Evolutionary conservation across 1,284 basidiomycete genomes (phyloP).

Genomic region (Marasmius oreades): DNA sequence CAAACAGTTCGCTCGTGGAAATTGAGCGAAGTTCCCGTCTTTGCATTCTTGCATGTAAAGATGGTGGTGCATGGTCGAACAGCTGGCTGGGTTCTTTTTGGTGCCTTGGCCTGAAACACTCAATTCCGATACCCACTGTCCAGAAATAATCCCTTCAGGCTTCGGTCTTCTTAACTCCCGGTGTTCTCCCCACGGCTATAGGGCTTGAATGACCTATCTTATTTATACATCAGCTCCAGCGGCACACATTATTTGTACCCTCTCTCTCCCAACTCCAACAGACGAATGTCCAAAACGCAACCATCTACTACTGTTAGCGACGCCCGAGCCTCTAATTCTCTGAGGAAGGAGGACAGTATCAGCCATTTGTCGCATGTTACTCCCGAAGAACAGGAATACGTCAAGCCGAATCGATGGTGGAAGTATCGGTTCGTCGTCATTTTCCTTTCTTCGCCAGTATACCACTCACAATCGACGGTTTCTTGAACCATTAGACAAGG

Average conservation of each 20-base stretch:
- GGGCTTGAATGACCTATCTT: too few relatives aligned
- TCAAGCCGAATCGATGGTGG: slow-evolving; percentile 54
- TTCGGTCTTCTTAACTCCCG: too few relatives aligned
- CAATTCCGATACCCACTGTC: too few relatives aligned
- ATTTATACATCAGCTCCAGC: too few relatives aligned
- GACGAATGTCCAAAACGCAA: neutral
- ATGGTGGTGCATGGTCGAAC: neutral
- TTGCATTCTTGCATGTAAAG: neutral
- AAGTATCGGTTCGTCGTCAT: slow-evolving; percentile 44
- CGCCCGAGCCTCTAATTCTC: neutral
- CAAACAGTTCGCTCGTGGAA: neutral
- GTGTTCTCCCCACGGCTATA: too few relatives aligned
- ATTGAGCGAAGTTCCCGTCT: neutral
- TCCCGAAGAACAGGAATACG: neutral
- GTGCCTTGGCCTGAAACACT: too few relatives aligned
- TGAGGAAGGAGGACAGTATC: neutral
- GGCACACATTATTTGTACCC: too few relatives aligned
- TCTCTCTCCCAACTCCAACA: too few relatives aligned
- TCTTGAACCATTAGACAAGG: slow-evolving; percentile 26
- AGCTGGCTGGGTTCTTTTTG: too few relatives aligned
- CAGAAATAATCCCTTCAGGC: too few relatives aligned
- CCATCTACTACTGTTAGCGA: neutral
- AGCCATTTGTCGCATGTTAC: neutral
- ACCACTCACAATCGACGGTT: neutral
- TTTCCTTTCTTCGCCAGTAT: neutral